Evolutionary conservation across 2,329 filamentous ascomycete species (phyloP).

Genomic region (Xylaria polymorpha): DNA sequence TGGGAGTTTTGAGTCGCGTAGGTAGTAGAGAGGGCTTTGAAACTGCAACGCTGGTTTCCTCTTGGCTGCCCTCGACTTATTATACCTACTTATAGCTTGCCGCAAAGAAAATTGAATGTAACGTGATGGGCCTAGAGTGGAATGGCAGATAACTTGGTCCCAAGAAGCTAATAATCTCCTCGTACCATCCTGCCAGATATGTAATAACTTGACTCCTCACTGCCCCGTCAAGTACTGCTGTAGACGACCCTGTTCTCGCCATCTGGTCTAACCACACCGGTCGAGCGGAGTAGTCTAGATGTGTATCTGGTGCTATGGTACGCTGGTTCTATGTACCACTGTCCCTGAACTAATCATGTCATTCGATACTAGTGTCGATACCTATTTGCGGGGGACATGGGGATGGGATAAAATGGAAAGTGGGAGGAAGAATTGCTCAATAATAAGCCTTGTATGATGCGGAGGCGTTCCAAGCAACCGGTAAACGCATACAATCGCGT

Average conservation of each 20-base stretch:
- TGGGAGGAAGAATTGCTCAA: constrained; percentile 7
- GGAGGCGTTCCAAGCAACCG: constrained; percentile 12
- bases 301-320: constrained; percentile 24
- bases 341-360: constrained; percentile 24
- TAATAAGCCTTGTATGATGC: constrained; percentile 9
- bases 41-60: not conserved
- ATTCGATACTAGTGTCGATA: not conserved
- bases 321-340: not conserved
- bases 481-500: not conserved
- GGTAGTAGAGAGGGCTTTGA: not conserved
- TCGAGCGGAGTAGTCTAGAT: constrained; percentile 19
- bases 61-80: constrained; percentile 2
- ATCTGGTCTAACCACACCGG: constrained; percentile 24
- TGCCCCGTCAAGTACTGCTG: not conserved
- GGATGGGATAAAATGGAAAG: constrained; percentile 39
- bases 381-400: constrained; percentile 27
- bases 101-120: not conserved
- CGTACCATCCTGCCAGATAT: not conserved
- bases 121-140: not conserved
- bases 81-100: not conserved
- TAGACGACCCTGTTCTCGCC: constrained; percentile 15
- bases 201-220: constrained; percentile 1
- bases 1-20: not conserved
- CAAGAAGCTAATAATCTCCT: not conserved
- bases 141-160: not conserved